These are phyloP conservation scores for Tubosaeta sp. DNA, from an alignment of 768 basidiomycete genomes.

Conservation along the genomic window DNA sequence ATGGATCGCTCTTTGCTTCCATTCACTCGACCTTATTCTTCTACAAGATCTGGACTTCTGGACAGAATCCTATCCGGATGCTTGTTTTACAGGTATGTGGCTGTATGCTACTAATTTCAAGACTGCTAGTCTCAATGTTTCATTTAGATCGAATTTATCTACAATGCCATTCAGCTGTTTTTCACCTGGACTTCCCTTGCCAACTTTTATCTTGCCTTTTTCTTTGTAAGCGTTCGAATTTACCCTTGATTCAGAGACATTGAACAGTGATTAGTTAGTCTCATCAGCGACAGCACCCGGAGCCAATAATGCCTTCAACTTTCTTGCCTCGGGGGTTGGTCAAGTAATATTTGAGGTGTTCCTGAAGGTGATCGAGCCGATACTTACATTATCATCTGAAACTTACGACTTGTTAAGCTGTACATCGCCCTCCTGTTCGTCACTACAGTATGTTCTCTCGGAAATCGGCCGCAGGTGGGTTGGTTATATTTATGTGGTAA, in stretches of 20 bases:
- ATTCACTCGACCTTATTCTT: slow-evolving; percentile 90
- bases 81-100: slow-evolving; percentile 51
- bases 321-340: slow-evolving; percentile 70
- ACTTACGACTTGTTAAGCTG: slow-evolving; percentile 38
- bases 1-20: slow-evolving; percentile 89
- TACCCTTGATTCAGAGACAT: slow-evolving; percentile 15
- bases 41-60: slow-evolving; percentile 84
- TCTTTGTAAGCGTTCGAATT: slow-evolving; percentile 62
- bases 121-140: neutral
- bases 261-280: slow-evolving; percentile 54
- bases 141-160: slow-evolving; percentile 79
- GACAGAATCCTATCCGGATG: slow-evolving; percentile 87
- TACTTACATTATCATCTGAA: slow-evolving; percentile 14
- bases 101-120: neutral
- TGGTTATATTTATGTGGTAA: slow-evolving; percentile 3
- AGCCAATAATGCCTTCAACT: slow-evolving; percentile 71
- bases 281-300: slow-evolving; percentile 65
- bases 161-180: slow-evolving; percentile 82
- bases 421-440: slow-evolving; percentile 86
- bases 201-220: slow-evolving; percentile 93
- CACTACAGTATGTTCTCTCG: slow-evolving; percentile 80
- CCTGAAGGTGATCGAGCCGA: slow-evolving; percentile 39
- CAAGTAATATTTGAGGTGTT: slow-evolving; percentile 74
- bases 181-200: slow-evolving; percentile 95
- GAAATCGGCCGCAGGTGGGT: slow-evolving; percentile 73